phyloP scores from a whole-genome alignment of 345 rosid genomes.

The Lepidium africanum region DNA sequence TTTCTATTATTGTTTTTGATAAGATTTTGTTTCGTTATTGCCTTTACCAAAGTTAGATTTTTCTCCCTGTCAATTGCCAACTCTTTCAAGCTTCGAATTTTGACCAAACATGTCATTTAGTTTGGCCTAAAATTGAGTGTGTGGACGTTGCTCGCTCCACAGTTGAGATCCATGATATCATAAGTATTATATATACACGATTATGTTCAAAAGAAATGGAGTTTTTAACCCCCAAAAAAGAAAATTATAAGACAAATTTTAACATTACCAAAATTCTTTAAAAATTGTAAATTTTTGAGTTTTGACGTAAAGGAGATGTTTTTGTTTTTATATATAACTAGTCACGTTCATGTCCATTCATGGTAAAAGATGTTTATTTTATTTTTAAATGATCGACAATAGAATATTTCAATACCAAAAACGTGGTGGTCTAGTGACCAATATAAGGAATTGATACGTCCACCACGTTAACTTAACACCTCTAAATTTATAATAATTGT shows the following conservation, averaged over 20 bases:
- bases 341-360: neutral
- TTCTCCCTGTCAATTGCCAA: constrained; percentile 8
- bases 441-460: neutral
- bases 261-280: no score
- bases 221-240: neutral
- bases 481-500: no score
- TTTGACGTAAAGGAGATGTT: neutral
- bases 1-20: no score
- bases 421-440: no score
- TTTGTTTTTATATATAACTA: neutral
- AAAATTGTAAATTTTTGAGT: neutral
- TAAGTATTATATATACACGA: no score
- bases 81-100: constrained; percentile 1
- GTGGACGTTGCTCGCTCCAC: constrained; percentile 4
- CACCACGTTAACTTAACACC: neutral
- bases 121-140: constrained; percentile 8
- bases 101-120: constrained; percentile 14
- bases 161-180: neutral
- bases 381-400: no score
- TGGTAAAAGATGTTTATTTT: neutral
- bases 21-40: neutral
- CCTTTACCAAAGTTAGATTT: constrained; percentile 11
- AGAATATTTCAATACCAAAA: no score
- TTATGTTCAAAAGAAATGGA: no score
- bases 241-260: neutral